A percentile compares a stretch with the other conserved stretches of the same genome.
Evolutionary conservation across 2,329 filamentous ascomycete species (phyloP).

Genomic region (Phaeosphaeriaceae sp.): DNA sequence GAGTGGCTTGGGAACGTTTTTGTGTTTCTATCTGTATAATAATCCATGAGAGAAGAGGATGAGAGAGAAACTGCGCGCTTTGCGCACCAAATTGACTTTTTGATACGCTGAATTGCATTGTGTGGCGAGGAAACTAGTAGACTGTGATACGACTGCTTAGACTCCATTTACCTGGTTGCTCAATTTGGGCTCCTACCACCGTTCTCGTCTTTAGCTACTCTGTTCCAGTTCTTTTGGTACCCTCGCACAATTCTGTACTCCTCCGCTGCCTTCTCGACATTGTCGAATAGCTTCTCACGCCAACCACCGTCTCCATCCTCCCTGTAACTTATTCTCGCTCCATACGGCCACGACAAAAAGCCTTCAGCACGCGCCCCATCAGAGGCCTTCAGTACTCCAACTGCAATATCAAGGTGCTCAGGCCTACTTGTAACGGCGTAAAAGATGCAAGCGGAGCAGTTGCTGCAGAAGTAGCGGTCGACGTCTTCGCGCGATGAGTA

Average conservation of each 20-base stretch:
- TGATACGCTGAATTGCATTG: too few species aligned
- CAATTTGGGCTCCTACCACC: background rate
- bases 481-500: conserved; percentile 55
- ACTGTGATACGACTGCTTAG: background rate
- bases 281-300: conserved; percentile 47
- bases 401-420: conserved; percentile 53
- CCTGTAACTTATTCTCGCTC: conserved; percentile 22
- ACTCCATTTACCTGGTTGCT: background rate
- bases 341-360: conserved; percentile 53
- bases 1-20: too few species aligned
- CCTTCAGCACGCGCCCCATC: conserved; percentile 58
- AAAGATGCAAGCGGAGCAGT: conserved; percentile 58
- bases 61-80: too few species aligned
- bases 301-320: conserved; percentile 52
- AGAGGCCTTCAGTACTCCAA: conserved; percentile 54
- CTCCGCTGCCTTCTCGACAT: conserved; percentile 45
- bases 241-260: conserved; percentile 43
- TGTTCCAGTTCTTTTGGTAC: conserved; percentile 46
- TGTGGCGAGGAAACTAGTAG: too few species aligned
- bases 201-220: conserved; percentile 11
- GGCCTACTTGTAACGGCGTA: conserved; percentile 52
- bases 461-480: conserved; percentile 58
- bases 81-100: too few species aligned
- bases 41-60: background rate
- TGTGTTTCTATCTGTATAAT: background rate